Evolutionary conservation across 1,284 basidiomycete genomes (phyloP).

Genomic region (Cronartium quercuum): DNA sequence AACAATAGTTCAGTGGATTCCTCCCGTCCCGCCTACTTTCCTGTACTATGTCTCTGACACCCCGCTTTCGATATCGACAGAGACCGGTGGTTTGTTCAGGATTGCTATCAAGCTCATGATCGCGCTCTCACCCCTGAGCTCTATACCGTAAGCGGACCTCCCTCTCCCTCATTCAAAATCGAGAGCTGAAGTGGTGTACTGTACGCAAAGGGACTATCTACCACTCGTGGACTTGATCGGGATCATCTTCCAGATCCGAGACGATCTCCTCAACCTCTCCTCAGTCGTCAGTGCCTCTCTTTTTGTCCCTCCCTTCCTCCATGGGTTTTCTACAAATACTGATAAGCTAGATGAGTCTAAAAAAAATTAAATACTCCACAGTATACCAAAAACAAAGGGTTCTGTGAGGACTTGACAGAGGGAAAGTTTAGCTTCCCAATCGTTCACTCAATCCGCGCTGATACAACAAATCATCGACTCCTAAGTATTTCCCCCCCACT

Average conservation of each 20-base stretch:
- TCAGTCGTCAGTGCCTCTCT: conserved; percentile 58
- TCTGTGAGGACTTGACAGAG: conserved; percentile 88
- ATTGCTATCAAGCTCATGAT: conserved; percentile 95
- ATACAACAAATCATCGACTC: conserved; percentile 66
- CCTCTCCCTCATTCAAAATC: not conserved
- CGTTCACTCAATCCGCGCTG: conserved; percentile 75
- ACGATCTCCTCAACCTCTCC: conserved; percentile 95
- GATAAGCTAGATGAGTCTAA: too few relatives aligned
- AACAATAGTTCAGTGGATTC: conserved; percentile 70
- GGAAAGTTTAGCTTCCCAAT: conserved; percentile 95
- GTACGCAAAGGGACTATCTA: conserved; percentile 70
- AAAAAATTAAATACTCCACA: too few relatives aligned
- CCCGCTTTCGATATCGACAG: conserved; percentile 52
- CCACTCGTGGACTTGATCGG: conserved; percentile 91
- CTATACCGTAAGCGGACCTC: conserved; percentile 21
- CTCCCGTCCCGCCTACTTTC: not conserved
- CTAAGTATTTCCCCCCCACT: conserved; percentile 57
- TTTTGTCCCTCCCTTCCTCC: not conserved
- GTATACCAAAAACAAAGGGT: conserved; percentile 88
- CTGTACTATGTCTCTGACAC: not conserved
- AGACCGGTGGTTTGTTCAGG: conserved; percentile 89
- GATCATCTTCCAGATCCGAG: conserved; percentile 89
- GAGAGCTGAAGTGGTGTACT: not conserved
- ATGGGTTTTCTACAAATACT: too few relatives aligned
- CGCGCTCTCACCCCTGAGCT: conserved; percentile 56